A percentile compares a stretch with the other conserved stretches of the same genome.
phyloP scores from a whole-genome alignment of 495 filamentous ascomycete genomes.

The Annulohypoxylon nitens region DNA sequence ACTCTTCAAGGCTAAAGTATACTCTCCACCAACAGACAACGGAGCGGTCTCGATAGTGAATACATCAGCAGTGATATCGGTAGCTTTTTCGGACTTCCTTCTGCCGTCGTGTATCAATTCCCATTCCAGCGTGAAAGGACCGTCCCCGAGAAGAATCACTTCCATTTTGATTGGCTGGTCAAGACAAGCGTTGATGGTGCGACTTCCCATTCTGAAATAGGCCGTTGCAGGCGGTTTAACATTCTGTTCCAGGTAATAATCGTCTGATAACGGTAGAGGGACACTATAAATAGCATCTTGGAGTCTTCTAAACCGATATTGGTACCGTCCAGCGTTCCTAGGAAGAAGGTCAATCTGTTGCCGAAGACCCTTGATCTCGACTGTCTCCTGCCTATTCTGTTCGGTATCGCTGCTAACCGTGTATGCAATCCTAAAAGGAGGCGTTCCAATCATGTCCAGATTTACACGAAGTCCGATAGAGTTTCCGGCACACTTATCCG shows the following conservation, averaged over 20 bases:
- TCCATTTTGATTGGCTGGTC: slow-evolving; percentile 81
- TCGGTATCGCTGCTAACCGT: slow-evolving; percentile 72
- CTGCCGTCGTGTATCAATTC: slow-evolving; percentile 93
- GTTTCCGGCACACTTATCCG: slow-evolving; percentile 93
- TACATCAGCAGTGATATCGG: slow-evolving; percentile 68
- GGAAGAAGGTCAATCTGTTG: slow-evolving; percentile 89
- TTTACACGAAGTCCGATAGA: slow-evolving; percentile 90
- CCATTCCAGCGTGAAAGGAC: slow-evolving; percentile 91
- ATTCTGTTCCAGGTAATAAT: slow-evolving; percentile 80
- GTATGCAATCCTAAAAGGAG: slow-evolving; percentile 85
- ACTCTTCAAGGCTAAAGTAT: slow-evolving; percentile 82
- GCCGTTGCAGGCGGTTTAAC: slow-evolving; percentile 93
- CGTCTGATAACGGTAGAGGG: slow-evolving; percentile 47
- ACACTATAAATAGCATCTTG: slow-evolving; percentile 82
- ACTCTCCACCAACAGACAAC: slow-evolving; percentile 85
- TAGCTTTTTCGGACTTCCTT: slow-evolving; percentile 74
- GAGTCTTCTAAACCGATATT: slow-evolving; percentile 84
- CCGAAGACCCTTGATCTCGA: slow-evolving; percentile 74
- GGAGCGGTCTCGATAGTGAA: slow-evolving; percentile 80
- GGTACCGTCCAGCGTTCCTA: slow-evolving; percentile 82
- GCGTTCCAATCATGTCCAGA: slow-evolving; percentile 88
- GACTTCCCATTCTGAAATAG: slow-evolving; percentile 68
- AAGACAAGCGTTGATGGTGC: slow-evolving; percentile 76
- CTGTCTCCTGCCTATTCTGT: slow-evolving; percentile 54
- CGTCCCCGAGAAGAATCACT: slow-evolving; percentile 80